A percentile compares a stretch with the other conserved stretches of the same genome.
phyloP scores from a whole-genome alignment of 2,329 filamentous ascomycete species.

The Bipolaris bicolor region DNA sequence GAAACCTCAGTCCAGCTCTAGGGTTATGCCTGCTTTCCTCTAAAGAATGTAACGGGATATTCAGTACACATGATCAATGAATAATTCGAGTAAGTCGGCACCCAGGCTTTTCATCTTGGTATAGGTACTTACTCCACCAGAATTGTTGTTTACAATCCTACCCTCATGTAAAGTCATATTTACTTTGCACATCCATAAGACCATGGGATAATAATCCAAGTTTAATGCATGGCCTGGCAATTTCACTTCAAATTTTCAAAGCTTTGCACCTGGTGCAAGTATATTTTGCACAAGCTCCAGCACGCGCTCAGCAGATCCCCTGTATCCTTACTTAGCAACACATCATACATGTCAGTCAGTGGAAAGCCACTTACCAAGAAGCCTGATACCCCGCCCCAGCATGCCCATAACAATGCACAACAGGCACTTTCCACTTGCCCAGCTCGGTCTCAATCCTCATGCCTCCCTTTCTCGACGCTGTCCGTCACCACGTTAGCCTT shows the following conservation, averaged over 20 bases:
- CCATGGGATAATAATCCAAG: too few relatives aligned
- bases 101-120: not conserved
- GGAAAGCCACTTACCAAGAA: constrained; percentile 41
- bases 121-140: not conserved
- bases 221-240: too few relatives aligned
- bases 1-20: not conserved
- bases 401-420: constrained; percentile 81
- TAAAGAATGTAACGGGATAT: not conserved
- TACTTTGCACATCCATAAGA: not conserved
- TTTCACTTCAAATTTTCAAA: constrained; percentile 18
- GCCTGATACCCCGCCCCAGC: constrained; percentile 75
- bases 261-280: constrained; percentile 28
- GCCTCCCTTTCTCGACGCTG: constrained; percentile 70
- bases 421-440: constrained; percentile 58
- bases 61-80: not conserved
- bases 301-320: constrained; percentile 52
- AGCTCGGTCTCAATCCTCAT: constrained; percentile 75
- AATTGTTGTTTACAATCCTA: constrained; percentile 5
- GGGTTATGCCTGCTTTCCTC: not conserved
- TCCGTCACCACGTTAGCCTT: not conserved
- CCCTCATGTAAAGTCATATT: not conserved
- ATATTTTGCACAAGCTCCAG: constrained; percentile 49
- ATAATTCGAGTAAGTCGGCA: not conserved
- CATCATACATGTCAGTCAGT: not conserved
- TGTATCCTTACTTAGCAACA: constrained; percentile 13